phyloP scores from a whole-genome alignment of 139 green algal genomes.

The Chlorella sp. region DNA sequence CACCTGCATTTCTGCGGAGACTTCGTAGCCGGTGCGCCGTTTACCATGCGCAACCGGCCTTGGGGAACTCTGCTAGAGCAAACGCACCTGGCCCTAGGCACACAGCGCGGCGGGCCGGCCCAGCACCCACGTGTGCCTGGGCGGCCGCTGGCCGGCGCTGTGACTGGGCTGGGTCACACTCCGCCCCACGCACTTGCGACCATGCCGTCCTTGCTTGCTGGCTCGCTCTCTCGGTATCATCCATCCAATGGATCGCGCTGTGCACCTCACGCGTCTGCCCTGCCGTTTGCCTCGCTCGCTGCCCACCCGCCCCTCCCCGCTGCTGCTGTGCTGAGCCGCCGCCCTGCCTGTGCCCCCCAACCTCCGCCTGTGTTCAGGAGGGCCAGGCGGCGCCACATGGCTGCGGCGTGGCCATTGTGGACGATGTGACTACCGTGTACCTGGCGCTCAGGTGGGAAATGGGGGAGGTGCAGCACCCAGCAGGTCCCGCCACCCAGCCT shows the following conservation, averaged over 20 bases:
- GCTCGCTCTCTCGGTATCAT: too few species aligned
- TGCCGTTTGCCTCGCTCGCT: too few species aligned
- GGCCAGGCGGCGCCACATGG: slow-evolving; percentile 60
- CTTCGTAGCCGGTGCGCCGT: slow-evolving; percentile 20
- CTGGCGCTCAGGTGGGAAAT: slow-evolving; percentile 20
- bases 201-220: slow-evolving; percentile 10
- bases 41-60: slow-evolving; percentile 1
- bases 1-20: background rate
- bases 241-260: too few species aligned
- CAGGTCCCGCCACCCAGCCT: too few species aligned
- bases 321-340: too few species aligned
- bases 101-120: background rate
- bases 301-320: too few species aligned
- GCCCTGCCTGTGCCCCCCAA: background rate
- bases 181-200: background rate
- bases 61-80: slow-evolving; percentile 11
- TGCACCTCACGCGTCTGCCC: too few species aligned
- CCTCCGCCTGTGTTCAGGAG: slow-evolving; percentile 22
- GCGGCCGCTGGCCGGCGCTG: slow-evolving; percentile 1
- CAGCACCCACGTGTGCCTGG: background rate
- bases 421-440: slow-evolving; percentile 74
- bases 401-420: slow-evolving; percentile 85
- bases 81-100: slow-evolving; percentile 6
- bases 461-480: too few species aligned
- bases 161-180: slow-evolving; percentile 15